Base-by-base conservation (phyloP, 768 basidiomycete species). In the Amanita thiersii region DNA sequence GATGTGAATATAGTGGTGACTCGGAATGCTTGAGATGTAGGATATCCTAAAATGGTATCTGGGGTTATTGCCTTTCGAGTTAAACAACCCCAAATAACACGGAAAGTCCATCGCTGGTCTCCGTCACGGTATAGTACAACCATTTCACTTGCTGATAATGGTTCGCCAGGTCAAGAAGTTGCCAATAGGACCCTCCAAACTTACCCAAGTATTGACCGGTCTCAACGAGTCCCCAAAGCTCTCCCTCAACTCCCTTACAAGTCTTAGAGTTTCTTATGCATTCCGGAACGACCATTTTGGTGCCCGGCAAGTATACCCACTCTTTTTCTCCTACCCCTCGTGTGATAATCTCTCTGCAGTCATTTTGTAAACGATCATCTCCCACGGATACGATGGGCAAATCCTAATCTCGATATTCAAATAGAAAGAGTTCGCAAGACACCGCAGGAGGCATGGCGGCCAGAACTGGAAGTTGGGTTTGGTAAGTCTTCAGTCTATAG, bases 361-460 rank as follows among this genome's bases (percentile, higher is more conserved):
- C 79, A 86, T 64, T 89, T 90, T 48, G 70, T 83, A 28, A 85
- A 83, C 54, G 78, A 89, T 29, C 71, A 84, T n/a, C 61, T 90
- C 0, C 84, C 83, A 1, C 69, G 83, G 21, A 83, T 90, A 66
- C 80, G 76, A 8, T 87, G 75, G 57, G 80, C 76, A 1, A 89
- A 90, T 51, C 86, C 86, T 0, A 56, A 66, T 5, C 51, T 89
- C 18, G 64, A 72, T 21, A 78, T 90, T 25, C 60, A 71, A 23
- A 73, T 87, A 0, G 66, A 70, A 48, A 77, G 68, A 45, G 58
- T 68, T 32, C 63, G 58, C 23, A 85, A 84, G 59, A 61, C 66
- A 7, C 58, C 60, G 40, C 58, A 70, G 14, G 80, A 81, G 12
- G 54, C 50, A 1, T 85, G 76, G 81, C 64, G 63, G 40, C 77